Evolutionary conservation across 768 basidiomycete species (phyloP).

Genomic region (Phlebiopsis gigantea): DNA sequence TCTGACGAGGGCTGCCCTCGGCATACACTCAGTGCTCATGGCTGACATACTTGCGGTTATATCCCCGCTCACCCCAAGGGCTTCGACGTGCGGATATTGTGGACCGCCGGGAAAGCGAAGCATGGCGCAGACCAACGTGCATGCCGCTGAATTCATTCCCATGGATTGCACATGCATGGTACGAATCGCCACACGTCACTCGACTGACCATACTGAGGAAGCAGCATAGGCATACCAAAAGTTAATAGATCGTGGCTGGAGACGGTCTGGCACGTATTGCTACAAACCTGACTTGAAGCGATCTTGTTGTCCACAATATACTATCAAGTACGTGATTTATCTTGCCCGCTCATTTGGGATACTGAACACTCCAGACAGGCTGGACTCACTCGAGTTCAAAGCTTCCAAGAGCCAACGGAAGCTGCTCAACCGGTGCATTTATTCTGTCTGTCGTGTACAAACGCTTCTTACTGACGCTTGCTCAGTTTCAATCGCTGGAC

Average conservation of each 20-base stretch:
- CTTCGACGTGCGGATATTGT: constrained; percentile 65
- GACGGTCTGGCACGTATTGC: constrained; percentile 76
- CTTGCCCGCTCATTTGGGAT: neutral
- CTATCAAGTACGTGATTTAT: constrained; percentile 63
- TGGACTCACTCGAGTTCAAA: constrained; percentile 62
- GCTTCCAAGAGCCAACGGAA: constrained; percentile 74
- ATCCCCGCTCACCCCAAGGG: constrained; percentile 14
- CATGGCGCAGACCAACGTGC: constrained; percentile 34
- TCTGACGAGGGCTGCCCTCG: neutral
- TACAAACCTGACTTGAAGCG: constrained; percentile 81
- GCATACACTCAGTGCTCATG: neutral
- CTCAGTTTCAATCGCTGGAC: constrained; percentile 72
- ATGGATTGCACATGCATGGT: constrained; percentile 51
- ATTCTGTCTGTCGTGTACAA: neutral
- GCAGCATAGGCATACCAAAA: constrained; percentile 59
- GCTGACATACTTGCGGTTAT: constrained; percentile 14
- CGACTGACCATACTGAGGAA: neutral
- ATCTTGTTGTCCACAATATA: constrained; percentile 93
- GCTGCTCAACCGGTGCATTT: constrained; percentile 56
- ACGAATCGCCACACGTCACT: constrained; percentile 9
- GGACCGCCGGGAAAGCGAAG: constrained; percentile 48
- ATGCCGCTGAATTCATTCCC: constrained; percentile 45
- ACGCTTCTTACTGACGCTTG: neutral
- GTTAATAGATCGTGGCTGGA: constrained; percentile 85
- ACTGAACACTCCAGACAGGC: constrained; percentile 32